Evolutionary conservation across 805 yeast genomes (phyloP), one percentile per base, ranked within the genome.

Genomic region (Candida tibetensis): DNA sequence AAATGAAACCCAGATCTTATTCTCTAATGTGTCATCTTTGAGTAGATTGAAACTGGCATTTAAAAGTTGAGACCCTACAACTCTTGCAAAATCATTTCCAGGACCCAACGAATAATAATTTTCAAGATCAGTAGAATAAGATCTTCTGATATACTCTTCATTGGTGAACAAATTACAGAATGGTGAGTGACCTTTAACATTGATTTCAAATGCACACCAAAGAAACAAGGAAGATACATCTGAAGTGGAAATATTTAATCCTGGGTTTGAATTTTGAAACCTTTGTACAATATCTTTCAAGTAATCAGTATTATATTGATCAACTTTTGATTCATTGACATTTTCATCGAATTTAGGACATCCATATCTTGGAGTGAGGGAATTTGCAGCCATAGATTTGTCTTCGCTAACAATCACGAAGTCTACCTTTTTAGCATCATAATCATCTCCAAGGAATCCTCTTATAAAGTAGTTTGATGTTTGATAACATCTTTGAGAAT

Each of bases 391-490:
- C 52, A 63, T 66, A 4, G 49, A 44, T 7, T 53, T 57, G 33
- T 61, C 61, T 52, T 81, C 87, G 30, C 69, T 65, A 17, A 80
- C 48, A 9, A 73, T 60, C 29, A 74, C 49, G 18, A 56, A 63
- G 13, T 69, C 60, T 23, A 55, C 54, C 18, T 55, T 41, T 4
- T 41, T 47, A 13, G 67, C 55, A 4, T 35, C 29, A 51, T 63
- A 69, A 40, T 66, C 60, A 36, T 64, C 65, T 8, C 75, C 74
- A 47, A 77, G 64, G 57, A 82, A 81, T 0, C 86, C 88, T 46
- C 73, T 62, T 7, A 81, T 77, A 52, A 81, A 81, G 49, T 66
- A 62, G 18, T 65, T 55, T 5, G 84, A 76, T 27, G 83, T 74
- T 42, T 72, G 77, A 41, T 71, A 69, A 22, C 77, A 76, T 44